A percentile compares a stretch with the other conserved stretches of the same genome.
Evolutionary conservation across 192 early-diverging fungal genomes (phyloP).

Genomic region (Borealophlyctis nickersoniae): DNA sequence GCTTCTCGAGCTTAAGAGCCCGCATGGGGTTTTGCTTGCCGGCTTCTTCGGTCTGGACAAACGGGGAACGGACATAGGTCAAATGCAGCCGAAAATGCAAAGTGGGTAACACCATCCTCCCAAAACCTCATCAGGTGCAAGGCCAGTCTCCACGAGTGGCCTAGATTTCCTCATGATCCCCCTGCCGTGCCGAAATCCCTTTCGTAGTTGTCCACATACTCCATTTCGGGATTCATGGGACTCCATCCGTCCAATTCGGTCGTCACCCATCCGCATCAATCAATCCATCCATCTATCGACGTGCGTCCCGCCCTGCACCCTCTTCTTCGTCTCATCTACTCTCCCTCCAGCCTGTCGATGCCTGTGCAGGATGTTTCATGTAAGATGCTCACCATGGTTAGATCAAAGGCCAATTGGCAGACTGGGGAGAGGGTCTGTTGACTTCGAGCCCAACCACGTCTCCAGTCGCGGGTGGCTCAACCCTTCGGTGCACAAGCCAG

Average conservation of each 20-base stretch:
- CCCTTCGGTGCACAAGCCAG: background rate
- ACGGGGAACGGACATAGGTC: background rate
- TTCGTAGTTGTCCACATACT: background rate
- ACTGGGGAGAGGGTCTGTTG: background rate
- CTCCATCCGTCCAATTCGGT: background rate
- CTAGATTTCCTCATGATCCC: background rate
- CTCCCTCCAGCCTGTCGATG: slow-evolving; percentile 1
- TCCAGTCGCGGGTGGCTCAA: background rate
- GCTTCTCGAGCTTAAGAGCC: slow-evolving; percentile 98
- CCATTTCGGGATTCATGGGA: no score
- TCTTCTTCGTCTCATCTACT: background rate
- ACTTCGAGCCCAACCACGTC: background rate
- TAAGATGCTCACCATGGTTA: slow-evolving; percentile 8
- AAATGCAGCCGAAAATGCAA: background rate
- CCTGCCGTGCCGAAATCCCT: background rate
- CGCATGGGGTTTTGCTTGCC: slow-evolving; percentile 90
- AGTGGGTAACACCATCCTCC: background rate
- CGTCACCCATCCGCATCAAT: slow-evolving; percentile 3
- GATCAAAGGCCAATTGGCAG: slow-evolving; percentile 12
- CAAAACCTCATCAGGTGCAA: background rate
- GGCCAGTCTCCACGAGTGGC: background rate
- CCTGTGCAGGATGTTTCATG: background rate
- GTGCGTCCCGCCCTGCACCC: background rate
- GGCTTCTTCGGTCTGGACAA: slow-evolving; percentile 55
- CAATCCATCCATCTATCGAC: slow-evolving; percentile 17